phyloP scores from a whole-genome alignment of 2,329 filamentous ascomycete genomes.

The Talaromyces amestolkiae region DNA sequence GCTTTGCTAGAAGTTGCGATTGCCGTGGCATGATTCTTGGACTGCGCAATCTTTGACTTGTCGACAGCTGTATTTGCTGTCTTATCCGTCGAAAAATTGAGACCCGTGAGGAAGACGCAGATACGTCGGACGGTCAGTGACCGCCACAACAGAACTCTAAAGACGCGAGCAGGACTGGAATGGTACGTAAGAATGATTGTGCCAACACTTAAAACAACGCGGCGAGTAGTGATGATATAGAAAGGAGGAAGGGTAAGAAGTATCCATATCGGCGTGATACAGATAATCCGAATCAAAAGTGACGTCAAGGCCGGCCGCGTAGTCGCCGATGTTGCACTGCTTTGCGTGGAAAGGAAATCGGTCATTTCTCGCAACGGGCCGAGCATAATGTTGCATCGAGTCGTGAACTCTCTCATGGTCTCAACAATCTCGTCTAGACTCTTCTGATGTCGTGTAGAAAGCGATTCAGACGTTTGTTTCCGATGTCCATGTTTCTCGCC shows the following conservation, averaged over 20 bases:
- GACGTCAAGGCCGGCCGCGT: conserved; percentile 85
- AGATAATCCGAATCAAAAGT: conserved; percentile 81
- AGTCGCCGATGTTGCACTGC: conserved; percentile 85
- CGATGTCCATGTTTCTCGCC: conserved; percentile 60
- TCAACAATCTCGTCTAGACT: conserved; percentile 96
- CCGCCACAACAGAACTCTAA: conserved; percentile 85
- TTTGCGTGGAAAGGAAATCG: conserved; percentile 88
- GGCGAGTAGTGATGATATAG: conserved; percentile 79
- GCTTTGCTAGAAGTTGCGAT: conserved; percentile 48
- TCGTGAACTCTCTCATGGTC: conserved; percentile 84
- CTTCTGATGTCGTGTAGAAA: conserved; percentile 77
- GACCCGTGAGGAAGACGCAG: conserved; percentile 72
- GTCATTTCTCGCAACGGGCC: conserved; percentile 86
- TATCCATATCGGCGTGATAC: conserved; percentile 87
- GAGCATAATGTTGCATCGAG: conserved; percentile 84
- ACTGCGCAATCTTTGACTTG: conserved; percentile 30
- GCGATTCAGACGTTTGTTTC: conserved; percentile 57
- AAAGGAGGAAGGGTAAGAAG: conserved; percentile 76
- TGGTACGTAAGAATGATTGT: conserved; percentile 90
- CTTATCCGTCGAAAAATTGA: conserved; percentile 61
- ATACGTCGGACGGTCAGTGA: conserved; percentile 70
- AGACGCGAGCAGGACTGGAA: conserved; percentile 78
- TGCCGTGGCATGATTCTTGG: conserved; percentile 48
- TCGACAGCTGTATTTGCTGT: conserved; percentile 18
- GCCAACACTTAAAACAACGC: conserved; percentile 80